phyloP scores from a whole-genome alignment of 1,284 basidiomycete genomes.

The Boletus hoseneyae region DNA sequence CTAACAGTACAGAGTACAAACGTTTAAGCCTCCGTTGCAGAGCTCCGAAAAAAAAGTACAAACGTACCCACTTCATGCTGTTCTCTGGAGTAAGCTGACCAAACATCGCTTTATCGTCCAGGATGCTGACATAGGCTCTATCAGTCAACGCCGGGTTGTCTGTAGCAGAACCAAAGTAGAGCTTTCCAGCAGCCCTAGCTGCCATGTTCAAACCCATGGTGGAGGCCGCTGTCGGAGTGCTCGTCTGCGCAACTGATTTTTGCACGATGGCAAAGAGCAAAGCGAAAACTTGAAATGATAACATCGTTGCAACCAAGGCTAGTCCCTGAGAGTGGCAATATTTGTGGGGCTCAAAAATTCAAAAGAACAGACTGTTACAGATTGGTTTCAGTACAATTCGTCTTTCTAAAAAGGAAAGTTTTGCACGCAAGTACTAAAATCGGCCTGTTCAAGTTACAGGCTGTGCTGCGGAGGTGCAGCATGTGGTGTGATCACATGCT shows the following conservation, averaged over 20 bases:
- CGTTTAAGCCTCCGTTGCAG: neutral
- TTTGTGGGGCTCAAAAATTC: neutral
- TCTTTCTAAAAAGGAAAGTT: no score
- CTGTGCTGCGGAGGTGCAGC: neutral
- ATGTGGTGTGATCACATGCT: neutral
- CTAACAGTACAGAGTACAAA: slow-evolving; percentile 2
- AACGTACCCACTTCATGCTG: slow-evolving; percentile 24
- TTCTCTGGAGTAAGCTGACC: slow-evolving; percentile 23
- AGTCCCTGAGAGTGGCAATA: neutral
- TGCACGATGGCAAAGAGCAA: slow-evolving; percentile 9
- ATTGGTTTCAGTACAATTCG: no score
- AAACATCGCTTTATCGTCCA: slow-evolving; percentile 12
- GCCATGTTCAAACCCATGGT: slow-evolving; percentile 34
- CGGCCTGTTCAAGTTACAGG: no score
- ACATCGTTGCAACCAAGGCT: neutral
- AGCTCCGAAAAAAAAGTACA: neutral
- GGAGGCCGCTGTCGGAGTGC: slow-evolving; percentile 3
- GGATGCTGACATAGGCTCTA: slow-evolving; percentile 36
- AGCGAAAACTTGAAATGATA: slow-evolving; percentile 1
- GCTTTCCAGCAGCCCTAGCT: slow-evolving; percentile 48
- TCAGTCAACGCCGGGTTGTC: slow-evolving; percentile 54
- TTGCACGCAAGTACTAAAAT: no score
- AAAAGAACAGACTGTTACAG: no score
- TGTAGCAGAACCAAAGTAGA: slow-evolving; percentile 60
- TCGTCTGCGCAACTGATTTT: neutral